Conservation (phyloP, 2,329 filamentous ascomycete genomes). For the Cordyceps javanica region DNA sequence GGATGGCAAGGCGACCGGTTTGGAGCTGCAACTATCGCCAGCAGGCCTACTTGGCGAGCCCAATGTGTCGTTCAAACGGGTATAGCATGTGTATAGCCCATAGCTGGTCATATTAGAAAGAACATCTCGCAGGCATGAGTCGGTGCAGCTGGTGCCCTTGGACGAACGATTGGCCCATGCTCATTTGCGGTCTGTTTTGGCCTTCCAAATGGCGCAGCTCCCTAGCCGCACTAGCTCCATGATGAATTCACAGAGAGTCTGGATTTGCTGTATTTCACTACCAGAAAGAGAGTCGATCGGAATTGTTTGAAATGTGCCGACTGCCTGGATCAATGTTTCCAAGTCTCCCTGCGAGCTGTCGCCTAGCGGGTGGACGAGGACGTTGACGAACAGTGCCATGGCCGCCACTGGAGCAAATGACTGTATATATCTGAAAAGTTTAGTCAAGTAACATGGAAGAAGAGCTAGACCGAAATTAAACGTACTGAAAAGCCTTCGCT, state of each 20-base stretch:
- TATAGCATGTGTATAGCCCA: not conserved
- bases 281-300: not conserved
- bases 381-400: conserved; percentile 15
- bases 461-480: not conserved
- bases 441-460: not conserved
- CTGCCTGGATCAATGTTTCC: conserved; percentile 12
- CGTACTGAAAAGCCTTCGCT: not conserved
- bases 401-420: conserved; percentile 11
- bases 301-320: conserved; percentile 7
- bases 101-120: not conserved
- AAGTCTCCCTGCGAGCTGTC: conserved; percentile 15
- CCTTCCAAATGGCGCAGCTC: conserved; percentile 11
- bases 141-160: too few species aligned
- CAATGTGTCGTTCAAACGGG: not conserved
- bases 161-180: not conserved
- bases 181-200: not conserved
- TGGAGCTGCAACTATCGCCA: not conserved
- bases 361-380: conserved; percentile 10
- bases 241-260: conserved; percentile 7
- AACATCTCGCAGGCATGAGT: not conserved
- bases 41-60: not conserved
- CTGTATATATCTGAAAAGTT: conserved; percentile 6
- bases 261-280: not conserved
- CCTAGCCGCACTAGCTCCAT: conserved; percentile 12
- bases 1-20: not conserved